Conservation (phyloP, 1,284 basidiomycete species). For the Hymenochaete sp. region DNA sequence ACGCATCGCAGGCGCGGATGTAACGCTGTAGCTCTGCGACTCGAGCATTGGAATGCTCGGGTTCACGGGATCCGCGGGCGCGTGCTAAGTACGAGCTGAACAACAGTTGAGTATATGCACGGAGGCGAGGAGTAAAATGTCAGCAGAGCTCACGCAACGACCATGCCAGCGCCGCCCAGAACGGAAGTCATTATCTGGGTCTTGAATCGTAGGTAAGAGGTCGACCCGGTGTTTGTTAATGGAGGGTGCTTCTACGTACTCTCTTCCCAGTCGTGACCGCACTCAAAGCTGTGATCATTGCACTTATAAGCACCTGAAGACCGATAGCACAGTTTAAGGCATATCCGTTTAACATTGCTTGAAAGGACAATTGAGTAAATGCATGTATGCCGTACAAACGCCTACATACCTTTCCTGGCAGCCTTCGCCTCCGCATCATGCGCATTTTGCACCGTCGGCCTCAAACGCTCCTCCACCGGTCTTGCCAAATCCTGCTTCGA, state of each 20-base stretch:
- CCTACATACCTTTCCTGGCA: conserved; percentile 17
- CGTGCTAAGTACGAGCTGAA: conserved; percentile 63
- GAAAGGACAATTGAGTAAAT: not conserved
- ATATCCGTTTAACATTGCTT: conserved; percentile 41
- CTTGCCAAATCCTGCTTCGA: conserved; percentile 14
- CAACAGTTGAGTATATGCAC: no score
- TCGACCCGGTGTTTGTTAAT: no score
- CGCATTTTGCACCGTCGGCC: conserved; percentile 28
- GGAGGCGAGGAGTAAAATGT: no score
- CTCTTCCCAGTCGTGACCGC: conserved; percentile 37
- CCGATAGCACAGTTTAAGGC: conserved; percentile 47
- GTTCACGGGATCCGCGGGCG: conserved; percentile 56
- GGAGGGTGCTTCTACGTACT: conserved; percentile 20
- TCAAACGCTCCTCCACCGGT: conserved; percentile 26
- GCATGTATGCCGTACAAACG: not conserved
- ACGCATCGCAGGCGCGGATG: conserved; percentile 48
- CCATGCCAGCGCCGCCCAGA: conserved; percentile 48
- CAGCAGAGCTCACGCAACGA: no score
- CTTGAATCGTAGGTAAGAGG: no score
- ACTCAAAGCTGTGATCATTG: conserved; percentile 58
- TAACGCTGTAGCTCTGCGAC: conserved; percentile 55
- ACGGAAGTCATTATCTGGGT: conserved; percentile 26
- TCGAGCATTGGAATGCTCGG: conserved; percentile 45
- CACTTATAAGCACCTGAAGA: conserved; percentile 52
- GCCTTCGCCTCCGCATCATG: conserved; percentile 21